Evolutionary conservation across 805 yeast genomes (phyloP).

Genomic region (Brettanomyces sp.): DNA sequence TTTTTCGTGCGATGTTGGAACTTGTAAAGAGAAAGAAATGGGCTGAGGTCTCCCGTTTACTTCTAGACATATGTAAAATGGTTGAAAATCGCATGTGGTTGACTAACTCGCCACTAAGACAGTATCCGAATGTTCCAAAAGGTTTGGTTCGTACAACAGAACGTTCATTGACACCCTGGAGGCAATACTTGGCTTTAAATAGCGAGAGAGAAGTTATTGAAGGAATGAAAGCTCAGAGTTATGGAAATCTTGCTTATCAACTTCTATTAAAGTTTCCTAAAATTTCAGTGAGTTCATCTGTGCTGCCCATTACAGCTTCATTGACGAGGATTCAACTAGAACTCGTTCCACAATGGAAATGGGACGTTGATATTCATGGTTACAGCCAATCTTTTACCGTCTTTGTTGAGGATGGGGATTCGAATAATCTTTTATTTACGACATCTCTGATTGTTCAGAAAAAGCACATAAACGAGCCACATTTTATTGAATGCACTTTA

Average conservation of each 20-base stretch:
- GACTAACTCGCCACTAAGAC: constrained; percentile 78
- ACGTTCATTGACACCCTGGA: constrained; percentile 75
- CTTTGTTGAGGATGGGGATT: constrained; percentile 75
- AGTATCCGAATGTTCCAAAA: constrained; percentile 60
- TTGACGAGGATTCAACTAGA: constrained; percentile 59
- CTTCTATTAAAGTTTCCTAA: constrained; percentile 67
- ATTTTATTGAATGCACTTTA: constrained; percentile 56
- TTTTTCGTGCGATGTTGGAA: constrained; percentile 79
- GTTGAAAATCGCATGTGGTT: constrained; percentile 79
- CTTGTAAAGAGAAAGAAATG: constrained; percentile 62
- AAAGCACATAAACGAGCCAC: constrained; percentile 42
- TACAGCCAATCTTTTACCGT: constrained; percentile 56
- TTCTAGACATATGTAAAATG: constrained; percentile 66
- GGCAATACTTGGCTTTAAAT: constrained; percentile 55
- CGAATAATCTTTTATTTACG: constrained; percentile 57
- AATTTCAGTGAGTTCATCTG: constrained; percentile 44
- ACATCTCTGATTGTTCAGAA: constrained; percentile 46
- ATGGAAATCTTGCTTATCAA: constrained; percentile 51
- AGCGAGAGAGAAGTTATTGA: constrained; percentile 63
- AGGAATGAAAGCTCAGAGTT: constrained; percentile 63
- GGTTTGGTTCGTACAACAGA: constrained; percentile 71
- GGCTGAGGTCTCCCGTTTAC: constrained; percentile 49
- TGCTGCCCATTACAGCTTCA: constrained; percentile 72
- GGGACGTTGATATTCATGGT: constrained; percentile 65
- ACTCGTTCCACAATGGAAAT: constrained; percentile 62